Base-by-base conservation (phyloP, 2,329 filamentous ascomycete genomes). In the Xylariaceae sp. region DNA sequence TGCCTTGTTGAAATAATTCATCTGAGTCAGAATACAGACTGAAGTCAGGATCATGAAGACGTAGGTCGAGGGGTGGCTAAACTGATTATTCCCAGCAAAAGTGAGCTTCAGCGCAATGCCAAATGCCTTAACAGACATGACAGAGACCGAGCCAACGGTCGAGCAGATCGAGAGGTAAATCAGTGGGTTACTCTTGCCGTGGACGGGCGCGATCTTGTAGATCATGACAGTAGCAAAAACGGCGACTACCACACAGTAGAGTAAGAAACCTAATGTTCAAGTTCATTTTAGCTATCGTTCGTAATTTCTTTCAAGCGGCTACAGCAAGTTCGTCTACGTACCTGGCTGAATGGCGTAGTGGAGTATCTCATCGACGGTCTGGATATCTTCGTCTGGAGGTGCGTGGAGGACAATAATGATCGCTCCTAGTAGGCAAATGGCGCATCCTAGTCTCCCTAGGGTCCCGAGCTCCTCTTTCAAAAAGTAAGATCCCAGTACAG, bases 1-100 rank as follows among this genome's bases (percentile, higher is more conserved):
- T 7, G 93, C 93, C 68, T 98, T 98, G 75, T 98, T 98, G 69
- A 98, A 95, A 67, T 98, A 98, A 67, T 98, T 98, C 93, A 98
- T 97, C 73, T 98, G 93, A 8, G 90, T 96, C 53, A 98, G 66
- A 61, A 98, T 97, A 72, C 93, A 98, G 50, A 96, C 88, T 3
- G 77, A 75, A 0, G 90, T 93, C 51, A 97, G 80, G 52, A 98
- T 96, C 66, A 91, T 83, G 64, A 98, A 98, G 49, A 96, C 90
- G 57, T 98, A 98, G 45, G 94, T 98, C 37, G 89, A 95, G 2
- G 94, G 88, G 55, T 95, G 88, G 4, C 80, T 81, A 65, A 98
- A 96, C 65, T 98, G 93, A 67, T 98, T 98, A 66, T 94, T 85
- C 40, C 91, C 93, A 36, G 78, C 82, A 52, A 98, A 80, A 0